Evolutionary conservation across 139 green algal genomes (phyloP), one percentile per base, ranked within the genome.

Genomic region (Limnomonas spitsbergensis): DNA sequence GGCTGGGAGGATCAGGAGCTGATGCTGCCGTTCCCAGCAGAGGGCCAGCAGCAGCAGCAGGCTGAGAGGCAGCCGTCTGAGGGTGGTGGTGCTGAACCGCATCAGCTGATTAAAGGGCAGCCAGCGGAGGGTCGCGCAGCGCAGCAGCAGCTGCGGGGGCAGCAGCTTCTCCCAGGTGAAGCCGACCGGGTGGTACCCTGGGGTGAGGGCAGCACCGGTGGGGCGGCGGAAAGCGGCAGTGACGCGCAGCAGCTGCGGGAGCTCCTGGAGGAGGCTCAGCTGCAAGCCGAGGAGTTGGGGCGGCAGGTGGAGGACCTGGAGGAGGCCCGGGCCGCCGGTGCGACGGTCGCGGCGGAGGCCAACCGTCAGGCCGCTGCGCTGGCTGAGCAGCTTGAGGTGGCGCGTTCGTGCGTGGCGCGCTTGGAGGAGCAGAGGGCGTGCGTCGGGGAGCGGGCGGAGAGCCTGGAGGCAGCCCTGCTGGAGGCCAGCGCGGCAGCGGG

Each of bases 261-360:
- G 68, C 29, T 47, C 29, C 68, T 74, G 36, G 68, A 42, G 36
- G 68, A 74, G 42, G 68, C 68, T 7, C 24, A 37, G 56, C 6
- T 38, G n/a, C 56, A 70, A 32, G 56, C 29, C 7, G 56, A 70
- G 56, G 56, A 70, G 56, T 20, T 70, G 56, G 29, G 56, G 27
- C 56, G 56, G 4, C 56, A 70, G 29, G 24, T 70, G 4, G 56
- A 70, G 56, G 56, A 70, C 56, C 56, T 70, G 29, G 56, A 70
- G 29, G 56, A 70, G 27, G 56, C 56, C 4, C 27, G 56, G 29
- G 56, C 56, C 4, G 56, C 56, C 4, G 56, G 14, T 14, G 56
- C 56, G 56, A 4, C 29, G 14, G 24, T 70, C 7, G 56, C 56
- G n/a, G 29, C 7, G 56, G 56, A 70, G 29, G 56, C 56, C 14